A percentile compares a stretch with the other conserved stretches of the same genome.
Conservation (phyloP, 495 filamentous ascomycete species). For the Geoglossum glabrum region DNA sequence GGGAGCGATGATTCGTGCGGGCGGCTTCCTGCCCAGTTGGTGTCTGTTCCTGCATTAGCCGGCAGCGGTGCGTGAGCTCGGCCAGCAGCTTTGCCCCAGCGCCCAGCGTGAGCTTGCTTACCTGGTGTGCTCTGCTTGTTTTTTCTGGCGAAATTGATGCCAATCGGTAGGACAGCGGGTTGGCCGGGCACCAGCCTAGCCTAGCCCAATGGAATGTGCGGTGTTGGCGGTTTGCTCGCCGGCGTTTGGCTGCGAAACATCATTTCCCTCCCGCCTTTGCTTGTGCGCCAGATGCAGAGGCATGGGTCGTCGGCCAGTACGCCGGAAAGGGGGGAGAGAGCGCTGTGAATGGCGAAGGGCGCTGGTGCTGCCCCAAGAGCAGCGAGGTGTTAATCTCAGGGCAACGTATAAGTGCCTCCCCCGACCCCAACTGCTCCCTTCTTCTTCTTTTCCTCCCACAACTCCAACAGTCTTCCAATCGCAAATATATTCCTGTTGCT, state of each 20-base stretch:
- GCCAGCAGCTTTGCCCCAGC: too few species aligned
- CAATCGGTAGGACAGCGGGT: background rate
- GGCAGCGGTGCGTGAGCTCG: too few species aligned
- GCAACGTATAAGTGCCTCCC: background rate
- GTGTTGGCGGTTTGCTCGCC: too few species aligned
- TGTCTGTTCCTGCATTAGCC: background rate
- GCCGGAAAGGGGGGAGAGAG: background rate
- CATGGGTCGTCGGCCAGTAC: too few species aligned
- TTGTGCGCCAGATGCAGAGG: background rate
- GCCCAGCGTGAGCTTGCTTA: too few species aligned
- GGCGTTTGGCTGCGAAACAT: background rate
- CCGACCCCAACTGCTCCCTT: background rate
- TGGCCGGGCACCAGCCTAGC: background rate
- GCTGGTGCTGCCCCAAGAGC: background rate
- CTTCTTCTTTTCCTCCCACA: background rate
- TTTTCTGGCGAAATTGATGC: background rate
- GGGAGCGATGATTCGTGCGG: background rate
- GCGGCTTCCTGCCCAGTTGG: background rate
- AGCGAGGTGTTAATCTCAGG: background rate
- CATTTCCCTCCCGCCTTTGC: background rate
- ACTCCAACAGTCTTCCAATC: background rate
- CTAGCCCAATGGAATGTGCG: background rate
- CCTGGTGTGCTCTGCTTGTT: too few species aligned
- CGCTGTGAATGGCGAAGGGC: background rate
- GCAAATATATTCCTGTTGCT: background rate